These are phyloP conservation scores for Diaporthe amygdali DNA, from an alignment of 2,329 filamentous ascomycete species.

Conservation along the genomic window DNA sequence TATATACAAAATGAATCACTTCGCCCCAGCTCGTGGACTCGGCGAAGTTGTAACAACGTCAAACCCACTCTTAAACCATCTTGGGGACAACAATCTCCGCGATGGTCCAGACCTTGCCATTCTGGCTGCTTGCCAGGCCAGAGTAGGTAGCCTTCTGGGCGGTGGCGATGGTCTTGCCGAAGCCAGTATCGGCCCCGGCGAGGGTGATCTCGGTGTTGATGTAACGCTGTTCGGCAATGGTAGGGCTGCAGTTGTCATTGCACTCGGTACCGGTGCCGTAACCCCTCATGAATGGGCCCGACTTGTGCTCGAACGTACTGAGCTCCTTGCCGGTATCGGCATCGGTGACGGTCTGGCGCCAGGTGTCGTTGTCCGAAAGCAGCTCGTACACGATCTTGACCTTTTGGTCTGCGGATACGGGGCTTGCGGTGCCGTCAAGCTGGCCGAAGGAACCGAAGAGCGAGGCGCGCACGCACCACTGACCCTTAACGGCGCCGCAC, in stretches of 20 bases:
- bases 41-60: too few species aligned
- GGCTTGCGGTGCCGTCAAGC: constrained; percentile 31
- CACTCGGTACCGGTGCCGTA: constrained; percentile 48
- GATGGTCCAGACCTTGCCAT: constrained; percentile 44
- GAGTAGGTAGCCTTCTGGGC: constrained; percentile 39
- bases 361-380: constrained; percentile 28
- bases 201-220: constrained; percentile 45
- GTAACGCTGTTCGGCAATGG: constrained; percentile 43
- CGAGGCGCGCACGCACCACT: constrained; percentile 46
- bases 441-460: constrained; percentile 48
- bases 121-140: constrained; percentile 37
- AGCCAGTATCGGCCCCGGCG: constrained; percentile 36
- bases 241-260: constrained; percentile 41
- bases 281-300: constrained; percentile 43
- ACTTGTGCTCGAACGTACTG: constrained; percentile 37
- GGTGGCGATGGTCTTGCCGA: constrained; percentile 33
- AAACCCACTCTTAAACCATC: neutral
- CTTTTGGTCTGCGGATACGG: constrained; percentile 3
- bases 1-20: neutral
- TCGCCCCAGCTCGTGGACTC: neutral
- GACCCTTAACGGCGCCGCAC: constrained; percentile 43
- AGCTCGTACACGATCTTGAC: constrained; percentile 33
- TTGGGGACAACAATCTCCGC: constrained; percentile 20
- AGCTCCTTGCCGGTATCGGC: constrained; percentile 38
- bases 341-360: constrained; percentile 39